Percentiles rank a stretch among this genome's conserved stretches.
Evolutionary conservation across 495 filamentous ascomycete genomes (phyloP).

Genomic region (Trichoderma gamsii): DNA sequence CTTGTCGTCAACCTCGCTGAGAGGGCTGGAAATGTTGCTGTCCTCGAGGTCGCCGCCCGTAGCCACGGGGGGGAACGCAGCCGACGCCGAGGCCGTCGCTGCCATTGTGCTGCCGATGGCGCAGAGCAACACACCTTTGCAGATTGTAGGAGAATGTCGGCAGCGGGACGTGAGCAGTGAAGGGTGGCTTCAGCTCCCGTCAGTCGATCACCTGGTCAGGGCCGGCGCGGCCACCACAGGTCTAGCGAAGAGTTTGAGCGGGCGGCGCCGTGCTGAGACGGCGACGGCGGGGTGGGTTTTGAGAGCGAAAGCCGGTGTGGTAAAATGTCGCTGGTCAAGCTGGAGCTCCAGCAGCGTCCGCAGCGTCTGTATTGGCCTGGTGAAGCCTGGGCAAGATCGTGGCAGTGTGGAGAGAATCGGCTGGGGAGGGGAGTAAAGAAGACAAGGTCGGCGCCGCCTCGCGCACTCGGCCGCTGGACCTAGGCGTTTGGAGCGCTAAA

Average conservation of each 20-base stretch:
- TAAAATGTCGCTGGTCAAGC: not conserved
- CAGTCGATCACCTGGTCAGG: not conserved
- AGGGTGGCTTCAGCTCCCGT: not conserved
- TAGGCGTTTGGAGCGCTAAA: not conserved
- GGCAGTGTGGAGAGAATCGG: not conserved
- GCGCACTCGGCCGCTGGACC: slow-evolving; percentile 8
- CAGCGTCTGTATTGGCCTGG: not conserved
- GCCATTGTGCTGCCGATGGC: slow-evolving; percentile 1
- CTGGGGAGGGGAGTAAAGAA: slow-evolving; percentile 6
- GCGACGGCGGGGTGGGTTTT: not conserved
- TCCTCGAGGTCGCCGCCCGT: slow-evolving; percentile 28
- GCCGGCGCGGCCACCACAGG: not conserved
- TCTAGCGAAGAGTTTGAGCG: slow-evolving; percentile 2
- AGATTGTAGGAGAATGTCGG: not conserved
- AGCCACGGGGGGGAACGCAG: slow-evolving; percentile 8
- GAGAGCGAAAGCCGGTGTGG: not conserved
- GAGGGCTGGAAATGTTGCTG: slow-evolving; percentile 53
- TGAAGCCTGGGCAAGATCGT: not conserved
- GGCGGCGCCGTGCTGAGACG: not conserved
- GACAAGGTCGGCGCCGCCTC: slow-evolving; percentile 6
- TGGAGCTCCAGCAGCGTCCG: not conserved
- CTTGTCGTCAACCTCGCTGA: slow-evolving; percentile 88
- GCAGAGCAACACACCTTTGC: not conserved
- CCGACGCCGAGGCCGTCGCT: slow-evolving; percentile 19
- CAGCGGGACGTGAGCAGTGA: not conserved